phyloP scores from a whole-genome alignment of 352 stramenopile species.

The Phytophthora hybrid region DNA sequence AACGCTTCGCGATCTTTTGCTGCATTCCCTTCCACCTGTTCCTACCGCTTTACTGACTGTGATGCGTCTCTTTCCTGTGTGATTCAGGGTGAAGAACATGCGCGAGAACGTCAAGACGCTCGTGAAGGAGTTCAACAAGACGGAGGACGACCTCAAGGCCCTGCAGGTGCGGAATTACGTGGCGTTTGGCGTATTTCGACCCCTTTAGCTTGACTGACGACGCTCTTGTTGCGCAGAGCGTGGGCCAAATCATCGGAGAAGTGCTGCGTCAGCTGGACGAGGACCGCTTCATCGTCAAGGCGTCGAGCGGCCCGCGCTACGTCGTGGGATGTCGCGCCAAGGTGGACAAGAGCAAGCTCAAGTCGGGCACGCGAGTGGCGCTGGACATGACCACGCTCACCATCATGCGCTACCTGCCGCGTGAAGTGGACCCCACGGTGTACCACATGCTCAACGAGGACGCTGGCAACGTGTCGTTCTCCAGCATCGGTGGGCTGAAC shows the following conservation, averaged over 20 bases:
- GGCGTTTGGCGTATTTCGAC: background rate
- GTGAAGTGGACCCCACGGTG: conserved; percentile 99
- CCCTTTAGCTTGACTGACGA: conserved; percentile 9
- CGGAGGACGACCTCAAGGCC: conserved; percentile 98
- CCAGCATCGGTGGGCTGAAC: conserved; percentile 98
- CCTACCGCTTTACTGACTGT: conserved; percentile 5
- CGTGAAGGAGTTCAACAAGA: conserved; percentile 98
- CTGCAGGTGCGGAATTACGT: conserved; percentile 61
- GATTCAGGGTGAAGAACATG: conserved; percentile 95
- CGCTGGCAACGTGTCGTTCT: conserved; percentile 97
- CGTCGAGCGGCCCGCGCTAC: conserved; percentile 97
- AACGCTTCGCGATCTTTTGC: conserved; percentile 25
- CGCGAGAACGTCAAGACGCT: conserved; percentile 96
- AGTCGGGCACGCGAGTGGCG: conserved; percentile 97
- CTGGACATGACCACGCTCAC: conserved; percentile 99
- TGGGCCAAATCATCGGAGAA: conserved; percentile 99
- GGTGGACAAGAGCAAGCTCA: conserved; percentile 96
- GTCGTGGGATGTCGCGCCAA: conserved; percentile 98
- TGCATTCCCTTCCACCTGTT: conserved; percentile 1
- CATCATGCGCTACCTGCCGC: conserved; percentile 98
- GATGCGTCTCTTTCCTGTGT: conserved; percentile 7
- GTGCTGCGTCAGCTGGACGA: conserved; percentile 98
- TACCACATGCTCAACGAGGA: conserved; percentile 99
- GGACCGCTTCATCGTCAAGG: conserved; percentile 99
- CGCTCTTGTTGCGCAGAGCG: conserved; percentile 82